Conservation (phyloP, 148 eudicot genomes). For the Talinum fruticosum region DNA sequence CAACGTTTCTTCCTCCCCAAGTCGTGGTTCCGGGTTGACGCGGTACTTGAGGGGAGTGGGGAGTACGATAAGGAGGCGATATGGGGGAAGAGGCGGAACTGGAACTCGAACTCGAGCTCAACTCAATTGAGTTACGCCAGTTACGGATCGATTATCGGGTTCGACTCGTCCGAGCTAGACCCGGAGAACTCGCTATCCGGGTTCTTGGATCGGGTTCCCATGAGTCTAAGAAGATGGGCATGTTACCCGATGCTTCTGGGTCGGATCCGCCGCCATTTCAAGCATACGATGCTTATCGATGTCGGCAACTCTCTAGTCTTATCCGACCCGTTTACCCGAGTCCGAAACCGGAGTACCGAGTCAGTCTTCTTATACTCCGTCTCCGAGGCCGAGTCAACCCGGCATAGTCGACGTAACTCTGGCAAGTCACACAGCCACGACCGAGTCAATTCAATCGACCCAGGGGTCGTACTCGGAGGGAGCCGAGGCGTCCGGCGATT, state of each 20-base stretch:
- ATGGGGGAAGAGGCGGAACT: constrained; percentile 51
- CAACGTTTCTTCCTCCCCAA: background rate
- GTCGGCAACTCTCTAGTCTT: constrained; percentile 34
- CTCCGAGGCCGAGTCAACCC: constrained; percentile 12
- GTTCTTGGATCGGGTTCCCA: constrained; percentile 62
- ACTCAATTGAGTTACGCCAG: constrained; percentile 44
- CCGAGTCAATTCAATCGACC: constrained; percentile 4
- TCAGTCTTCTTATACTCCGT: constrained; percentile 34
- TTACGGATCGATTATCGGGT: constrained; percentile 79
- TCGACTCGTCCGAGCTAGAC: constrained; percentile 68
- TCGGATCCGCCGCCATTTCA: constrained; percentile 60
- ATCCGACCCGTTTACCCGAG: constrained; percentile 59
- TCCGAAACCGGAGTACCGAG: constrained; percentile 50
- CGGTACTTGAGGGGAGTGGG: constrained; percentile 38
- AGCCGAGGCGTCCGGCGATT: constrained; percentile 60
- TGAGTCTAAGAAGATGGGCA: constrained; percentile 73
- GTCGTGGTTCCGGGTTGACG: constrained; percentile 20
- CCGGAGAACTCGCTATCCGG: constrained; percentile 73
- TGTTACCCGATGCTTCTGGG: constrained; percentile 80
- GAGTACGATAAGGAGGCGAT: constrained; percentile 54
- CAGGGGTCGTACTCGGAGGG: constrained; percentile 57
- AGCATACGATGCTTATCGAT: constrained; percentile 56
- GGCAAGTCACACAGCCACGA: constrained; percentile 17
- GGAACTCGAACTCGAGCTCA: constrained; percentile 11
- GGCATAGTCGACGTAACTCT: constrained; percentile 35